Percentiles rank a stretch among this genome's conserved stretches.
These are phyloP conservation scores for Penicillium pulvis DNA, from an alignment of 495 filamentous ascomycete species.

Conservation along the genomic window DNA sequence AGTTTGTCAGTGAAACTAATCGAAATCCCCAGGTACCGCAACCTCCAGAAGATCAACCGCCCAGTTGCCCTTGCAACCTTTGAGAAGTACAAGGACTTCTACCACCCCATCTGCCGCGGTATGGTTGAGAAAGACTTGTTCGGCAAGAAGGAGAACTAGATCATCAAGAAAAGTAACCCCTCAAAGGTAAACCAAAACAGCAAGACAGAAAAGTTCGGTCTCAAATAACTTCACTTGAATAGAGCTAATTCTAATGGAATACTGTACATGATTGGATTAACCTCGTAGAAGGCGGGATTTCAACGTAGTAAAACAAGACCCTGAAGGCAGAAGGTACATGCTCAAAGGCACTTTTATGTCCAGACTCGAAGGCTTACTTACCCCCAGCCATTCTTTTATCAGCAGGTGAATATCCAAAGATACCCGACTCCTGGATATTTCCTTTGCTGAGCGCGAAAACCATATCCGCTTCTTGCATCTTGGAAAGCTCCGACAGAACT, in stretches of 20 bases:
- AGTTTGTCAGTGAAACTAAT: conserved; percentile 17
- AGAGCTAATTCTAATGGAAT: conserved; percentile 16
- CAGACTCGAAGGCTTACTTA: conserved; percentile 22
- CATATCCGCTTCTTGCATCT: conserved; percentile 60
- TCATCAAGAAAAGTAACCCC: neutral
- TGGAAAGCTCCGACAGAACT: conserved; percentile 62
- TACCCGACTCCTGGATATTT: conserved; percentile 22
- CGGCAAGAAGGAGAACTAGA: conserved; percentile 34
- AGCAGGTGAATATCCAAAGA: conserved; percentile 39
- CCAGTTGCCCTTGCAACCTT: conserved; percentile 80
- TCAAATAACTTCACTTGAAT: conserved; percentile 3
- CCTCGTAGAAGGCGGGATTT: conserved; percentile 5
- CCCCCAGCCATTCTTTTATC: conserved; percentile 40
- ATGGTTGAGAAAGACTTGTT: conserved; percentile 84
- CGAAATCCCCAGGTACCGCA: conserved; percentile 52
- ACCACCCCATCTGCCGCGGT: conserved; percentile 88
- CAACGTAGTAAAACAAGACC: conserved; percentile 4
- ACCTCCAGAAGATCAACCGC: conserved; percentile 70
- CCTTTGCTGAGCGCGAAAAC: conserved; percentile 35
- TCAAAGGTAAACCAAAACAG: neutral
- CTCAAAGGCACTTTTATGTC: conserved; percentile 1
- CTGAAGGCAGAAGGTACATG: conserved; percentile 5
- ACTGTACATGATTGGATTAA: conserved; percentile 26
- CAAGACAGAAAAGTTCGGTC: conserved; percentile 1
- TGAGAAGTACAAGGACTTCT: conserved; percentile 83